These are phyloP conservation scores for Suillus brevipes DNA, from an alignment of 768 basidiomycete species.

Conservation along the genomic window DNA sequence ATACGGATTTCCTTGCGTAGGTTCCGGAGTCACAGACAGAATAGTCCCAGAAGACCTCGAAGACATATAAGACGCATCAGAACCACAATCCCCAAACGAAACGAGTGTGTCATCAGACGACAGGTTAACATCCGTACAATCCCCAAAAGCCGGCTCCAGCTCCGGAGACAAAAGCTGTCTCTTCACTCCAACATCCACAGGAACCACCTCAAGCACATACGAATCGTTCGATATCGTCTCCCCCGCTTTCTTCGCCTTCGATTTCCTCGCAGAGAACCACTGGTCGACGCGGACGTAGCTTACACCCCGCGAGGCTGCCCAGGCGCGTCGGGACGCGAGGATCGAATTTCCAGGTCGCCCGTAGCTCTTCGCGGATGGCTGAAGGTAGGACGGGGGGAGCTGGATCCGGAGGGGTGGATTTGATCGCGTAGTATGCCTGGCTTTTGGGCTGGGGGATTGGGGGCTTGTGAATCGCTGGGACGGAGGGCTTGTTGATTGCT, in stretches of 20 bases:
- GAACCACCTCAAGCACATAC: slow-evolving; percentile 23
- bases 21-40: neutral
- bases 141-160: neutral
- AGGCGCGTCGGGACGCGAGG: slow-evolving; percentile 30
- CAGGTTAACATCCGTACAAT: slow-evolving; percentile 6
- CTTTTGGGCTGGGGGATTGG: neutral
- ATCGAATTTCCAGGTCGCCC: slow-evolving; percentile 30
- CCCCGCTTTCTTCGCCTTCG: slow-evolving; percentile 25
- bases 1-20: neutral
- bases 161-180: slow-evolving; percentile 6
- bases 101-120: slow-evolving; percentile 27
- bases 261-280: slow-evolving; percentile 30
- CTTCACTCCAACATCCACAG: slow-evolving; percentile 13
- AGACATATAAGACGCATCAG: neutral
- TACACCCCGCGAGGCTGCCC: slow-evolving; percentile 26
- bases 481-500: too few species aligned
- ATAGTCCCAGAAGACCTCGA: neutral
- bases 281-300: slow-evolving; percentile 19
- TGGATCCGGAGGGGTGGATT: neutral
- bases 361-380: slow-evolving; percentile 25
- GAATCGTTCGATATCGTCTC: slow-evolving; percentile 17
- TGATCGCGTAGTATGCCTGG: slow-evolving; percentile 2
- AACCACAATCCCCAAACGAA: neutral
- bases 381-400: neutral
- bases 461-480: too few species aligned